Percentiles rank a stretch among this genome's conserved stretches.
phyloP scores from a whole-genome alignment of 257 asterid species.

The Gardenia jasminoides region DNA sequence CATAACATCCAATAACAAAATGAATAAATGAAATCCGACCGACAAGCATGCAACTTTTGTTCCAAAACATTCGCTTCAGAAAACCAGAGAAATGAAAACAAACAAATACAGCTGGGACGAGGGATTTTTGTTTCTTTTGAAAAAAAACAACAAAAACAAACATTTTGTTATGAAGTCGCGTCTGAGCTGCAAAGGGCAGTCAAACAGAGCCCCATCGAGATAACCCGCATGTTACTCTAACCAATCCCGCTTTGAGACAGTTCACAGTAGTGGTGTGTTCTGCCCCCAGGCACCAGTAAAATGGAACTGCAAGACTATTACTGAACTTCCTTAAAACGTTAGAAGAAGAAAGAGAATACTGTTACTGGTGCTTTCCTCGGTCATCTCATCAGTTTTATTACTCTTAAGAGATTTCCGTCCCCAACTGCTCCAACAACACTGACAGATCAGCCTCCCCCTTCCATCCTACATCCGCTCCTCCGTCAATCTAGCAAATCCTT shows the following conservation, averaged over 20 bases:
- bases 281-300: no score
- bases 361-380: no score
- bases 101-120: not conserved
- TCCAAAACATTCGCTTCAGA: not conserved
- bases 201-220: no score
- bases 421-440: conserved; percentile 23
- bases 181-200: no score
- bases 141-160: no score
- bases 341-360: no score
- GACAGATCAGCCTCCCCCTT: conserved; percentile 12
- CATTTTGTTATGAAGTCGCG: no score
- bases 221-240: conserved; percentile 1
- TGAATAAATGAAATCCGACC: not conserved
- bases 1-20: not conserved
- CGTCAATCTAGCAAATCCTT: conserved; percentile 41
- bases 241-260: not conserved
- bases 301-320: not conserved
- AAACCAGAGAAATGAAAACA: not conserved
- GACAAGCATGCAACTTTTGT: not conserved
- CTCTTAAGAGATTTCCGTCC: conserved; percentile 4
- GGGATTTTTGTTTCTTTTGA: no score
- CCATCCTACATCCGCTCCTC: conserved; percentile 20
- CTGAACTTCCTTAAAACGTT: not conserved
- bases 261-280: no score
- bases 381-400: no score